Base-by-base conservation (phyloP, 2,329 filamentous ascomycete genomes). In the Cordyceps fumosorosea region DNA sequence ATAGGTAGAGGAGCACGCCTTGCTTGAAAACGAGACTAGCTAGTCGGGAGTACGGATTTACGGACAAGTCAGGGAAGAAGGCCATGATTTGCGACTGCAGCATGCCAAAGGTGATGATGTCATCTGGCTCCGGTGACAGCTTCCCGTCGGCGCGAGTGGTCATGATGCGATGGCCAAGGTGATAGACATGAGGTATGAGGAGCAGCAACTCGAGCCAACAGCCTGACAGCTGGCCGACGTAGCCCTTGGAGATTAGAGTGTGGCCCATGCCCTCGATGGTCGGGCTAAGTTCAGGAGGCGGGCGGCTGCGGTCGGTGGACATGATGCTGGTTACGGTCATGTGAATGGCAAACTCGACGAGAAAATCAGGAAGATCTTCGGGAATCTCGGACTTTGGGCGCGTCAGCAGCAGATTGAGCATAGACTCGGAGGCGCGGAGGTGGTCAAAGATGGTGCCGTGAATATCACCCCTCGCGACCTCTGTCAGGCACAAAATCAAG, bases 341-440 rank as follows among this genome's bases (percentile, higher is more conserved):
- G 67, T 81, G 78, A 63, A 78, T 74, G 63, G 79, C 80, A 45
- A 80, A 80, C 66, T 81, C 79, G 52, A 80, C 73, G 3, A 81
- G 73, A 56, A 80, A 80, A 32, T 78, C 74, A 32, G 75, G 73
- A 3, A 81, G 64, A 11, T 77, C 72, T 14, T 72, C 70, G 2
- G 72, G 71, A 3, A 75, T 65, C 3, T 74, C 69, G 0, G 68
- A 64, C 47, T 73, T 69, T 4, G 69, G 70, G 4, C 73, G 66
- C 0, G 67, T 69, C 4, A 79, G 69, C 2, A 80, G 65, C 2
- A 71, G 72, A 10, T 72, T 71, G 11, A 80, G 64, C 12, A 80
- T 66, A 2, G 76, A 75, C 56, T 76, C 76, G 20, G 78, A 78
- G 0, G 77, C 77, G 2, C 74, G 72, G 2, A 80, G 65, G 63